Conservation (phyloP, 176 grass and related monocot genomes). For the Oryza glumipatula region DNA sequence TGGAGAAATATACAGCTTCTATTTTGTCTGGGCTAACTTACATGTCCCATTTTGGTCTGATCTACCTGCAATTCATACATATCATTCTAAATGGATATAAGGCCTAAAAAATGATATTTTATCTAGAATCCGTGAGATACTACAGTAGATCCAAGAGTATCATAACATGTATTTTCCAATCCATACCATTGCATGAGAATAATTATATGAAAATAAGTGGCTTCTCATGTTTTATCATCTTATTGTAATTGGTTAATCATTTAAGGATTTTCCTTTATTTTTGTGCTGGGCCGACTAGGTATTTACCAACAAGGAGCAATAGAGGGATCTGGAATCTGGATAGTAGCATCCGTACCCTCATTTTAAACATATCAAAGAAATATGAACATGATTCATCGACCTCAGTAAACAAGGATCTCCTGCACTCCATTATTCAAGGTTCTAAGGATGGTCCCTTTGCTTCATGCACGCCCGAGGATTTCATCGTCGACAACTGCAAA, state of each 20-base stretch:
- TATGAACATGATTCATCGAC: slow-evolving; percentile 14
- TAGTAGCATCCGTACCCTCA: slow-evolving; percentile 45
- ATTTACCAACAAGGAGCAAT: slow-evolving; percentile 68
- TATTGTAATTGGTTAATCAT: no score
- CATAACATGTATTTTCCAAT: not conserved
- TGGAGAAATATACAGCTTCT: no score
- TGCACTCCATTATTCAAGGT: slow-evolving; percentile 72
- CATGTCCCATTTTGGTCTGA: slow-evolving; percentile 4
- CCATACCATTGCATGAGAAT: not conserved
- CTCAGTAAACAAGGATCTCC: slow-evolving; percentile 41
- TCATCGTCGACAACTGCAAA: slow-evolving; percentile 90
- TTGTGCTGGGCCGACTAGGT: slow-evolving; percentile 37
- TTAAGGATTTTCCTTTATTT: not conserved
- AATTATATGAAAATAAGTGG: not conserved
- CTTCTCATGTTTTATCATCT: not conserved
- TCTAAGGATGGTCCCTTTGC: slow-evolving; percentile 15
- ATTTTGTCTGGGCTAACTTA: no score
- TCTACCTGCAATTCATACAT: not conserved
- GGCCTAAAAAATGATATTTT: not conserved
- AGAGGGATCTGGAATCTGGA: slow-evolving; percentile 62
- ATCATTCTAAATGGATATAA: not conserved
- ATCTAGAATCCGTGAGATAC: not conserved
- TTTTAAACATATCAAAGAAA: slow-evolving; percentile 56
- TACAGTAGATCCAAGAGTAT: not conserved
- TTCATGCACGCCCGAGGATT: slow-evolving; percentile 38